These are phyloP conservation scores for Hebeloma cylindrosporum DNA, from an alignment of 768 basidiomycete species.

Conservation along the genomic window DNA sequence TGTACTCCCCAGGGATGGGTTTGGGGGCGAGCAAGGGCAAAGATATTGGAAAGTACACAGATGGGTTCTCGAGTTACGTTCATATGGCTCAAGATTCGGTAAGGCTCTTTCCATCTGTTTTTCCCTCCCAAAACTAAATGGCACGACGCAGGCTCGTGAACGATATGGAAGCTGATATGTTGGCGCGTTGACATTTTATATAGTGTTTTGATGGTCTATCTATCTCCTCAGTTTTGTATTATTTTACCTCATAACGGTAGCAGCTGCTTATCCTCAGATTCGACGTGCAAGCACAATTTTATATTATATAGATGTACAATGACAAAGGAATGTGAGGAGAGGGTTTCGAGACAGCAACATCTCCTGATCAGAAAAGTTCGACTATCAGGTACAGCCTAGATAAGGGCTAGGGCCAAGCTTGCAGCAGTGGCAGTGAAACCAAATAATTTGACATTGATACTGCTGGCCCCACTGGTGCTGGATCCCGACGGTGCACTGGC, in stretches of 20 bases:
- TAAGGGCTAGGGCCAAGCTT: neutral
- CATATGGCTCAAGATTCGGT: constrained; percentile 74
- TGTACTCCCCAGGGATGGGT: constrained; percentile 87
- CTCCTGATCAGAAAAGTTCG: no score
- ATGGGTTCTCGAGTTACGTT: constrained; percentile 69
- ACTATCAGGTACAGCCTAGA: no score
- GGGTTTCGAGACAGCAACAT: no score
- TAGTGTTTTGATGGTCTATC: no score
- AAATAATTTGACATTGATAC: neutral
- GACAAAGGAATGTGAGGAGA: no score
- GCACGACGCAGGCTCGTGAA: constrained; percentile 37
- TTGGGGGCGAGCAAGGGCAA: constrained; percentile 92
- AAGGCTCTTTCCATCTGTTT: constrained; percentile 24
- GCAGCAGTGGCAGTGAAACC: no score
- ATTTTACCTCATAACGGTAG: no score
- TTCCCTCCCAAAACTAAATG: constrained; percentile 8
- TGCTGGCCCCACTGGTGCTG: neutral
- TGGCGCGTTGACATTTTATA: no score
- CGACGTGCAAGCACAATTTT: no score
- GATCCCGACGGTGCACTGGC: neutral
- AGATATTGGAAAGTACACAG: constrained; percentile 71
- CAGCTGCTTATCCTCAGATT: no score
- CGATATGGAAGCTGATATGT: constrained; percentile 37
- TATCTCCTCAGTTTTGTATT: no score
- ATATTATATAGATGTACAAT: no score